These are phyloP conservation scores for Mucor plumbeus DNA, from an alignment of 371 early-diverging fungal genomes.

Conservation along the genomic window DNA sequence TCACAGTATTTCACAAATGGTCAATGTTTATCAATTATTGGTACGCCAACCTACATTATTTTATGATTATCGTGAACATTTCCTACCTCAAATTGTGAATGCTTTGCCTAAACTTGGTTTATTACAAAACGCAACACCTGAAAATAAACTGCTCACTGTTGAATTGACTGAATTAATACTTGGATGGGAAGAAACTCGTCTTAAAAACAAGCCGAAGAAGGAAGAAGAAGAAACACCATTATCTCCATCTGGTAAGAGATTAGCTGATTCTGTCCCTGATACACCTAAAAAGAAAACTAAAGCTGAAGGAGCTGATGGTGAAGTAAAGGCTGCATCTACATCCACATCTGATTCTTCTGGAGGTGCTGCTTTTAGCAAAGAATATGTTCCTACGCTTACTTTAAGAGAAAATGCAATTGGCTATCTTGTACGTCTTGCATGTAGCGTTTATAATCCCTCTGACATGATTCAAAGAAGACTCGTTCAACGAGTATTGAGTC, in stretches of 20 bases:
- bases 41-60: slow-evolving; percentile 89
- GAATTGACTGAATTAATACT: slow-evolving; percentile 89
- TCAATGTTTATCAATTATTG: slow-evolving; percentile 89
- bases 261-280: slow-evolving; percentile 10
- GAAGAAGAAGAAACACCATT: background rate
- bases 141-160: slow-evolving; percentile 85
- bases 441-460: slow-evolving; percentile 62
- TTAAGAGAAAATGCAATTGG: slow-evolving; percentile 72
- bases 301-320: slow-evolving; percentile 16
- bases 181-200: slow-evolving; percentile 82
- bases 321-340: background rate
- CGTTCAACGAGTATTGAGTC: slow-evolving; percentile 63
- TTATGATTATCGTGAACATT: slow-evolving; percentile 86
- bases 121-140: slow-evolving; percentile 84
- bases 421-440: slow-evolving; percentile 78
- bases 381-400: slow-evolving; percentile 58
- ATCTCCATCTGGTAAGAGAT: slow-evolving; percentile 24
- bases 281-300: slow-evolving; percentile 20
- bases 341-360: background rate
- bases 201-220: slow-evolving; percentile 27
- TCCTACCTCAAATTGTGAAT: slow-evolving; percentile 87
- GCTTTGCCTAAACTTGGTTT: slow-evolving; percentile 89
- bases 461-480: slow-evolving; percentile 57
- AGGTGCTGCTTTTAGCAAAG: slow-evolving; percentile 22
- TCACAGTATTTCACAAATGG: slow-evolving; percentile 84